Evolutionary conservation across 257 asterid species (phyloP), one percentile per base, ranked within the genome.

Genomic region (Misopates orontium): DNA sequence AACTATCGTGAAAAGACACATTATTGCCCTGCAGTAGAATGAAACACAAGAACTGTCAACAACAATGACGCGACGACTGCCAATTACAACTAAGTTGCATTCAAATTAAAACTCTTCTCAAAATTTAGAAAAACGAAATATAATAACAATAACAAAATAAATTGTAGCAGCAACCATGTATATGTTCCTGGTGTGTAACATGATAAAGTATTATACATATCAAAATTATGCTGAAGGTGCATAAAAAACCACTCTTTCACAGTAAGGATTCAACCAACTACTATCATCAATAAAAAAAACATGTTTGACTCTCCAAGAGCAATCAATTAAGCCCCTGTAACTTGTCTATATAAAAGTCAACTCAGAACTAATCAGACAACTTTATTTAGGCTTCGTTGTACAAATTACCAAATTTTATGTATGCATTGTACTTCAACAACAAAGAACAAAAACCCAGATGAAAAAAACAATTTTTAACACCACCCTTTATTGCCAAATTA

Each of bases 21-120:
- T 64, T 73, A 53, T 77, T 80, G 58, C 75, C 62, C 96, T 91
- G 96, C 77, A 75, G 22, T 12, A 59, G 40, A 64, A 72, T 15
- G 51, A 62, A 57, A 71, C 45, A 63, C 56, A 18, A 70, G 42
- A 64, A 67, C 20, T 19, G 13, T 68, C 40, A 18, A 54, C 55
- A 74, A 63, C 31, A n/a, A 45, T 3, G 52, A 56, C 28, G 49
- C 60, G 25, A 55, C 16, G 32, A 48, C 20, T 22, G 16, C n/a
- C 18, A 21, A 51, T 51, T 5, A 4, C 18, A 51, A 18, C 18
- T 6, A 18, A 1, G 56, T 10, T 18, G 5, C 25, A 10, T n/a
- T 16, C 9, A 59, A 15, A 10, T 16, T 13, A 60, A 19, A 14
- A 40, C 18, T 23, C 16, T 23, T 49, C 21, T 69, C 52, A 10